These are phyloP conservation scores for Penicillium digitatum DNA, from an alignment of 2,329 filamentous ascomycete genomes.

Conservation along the genomic window DNA sequence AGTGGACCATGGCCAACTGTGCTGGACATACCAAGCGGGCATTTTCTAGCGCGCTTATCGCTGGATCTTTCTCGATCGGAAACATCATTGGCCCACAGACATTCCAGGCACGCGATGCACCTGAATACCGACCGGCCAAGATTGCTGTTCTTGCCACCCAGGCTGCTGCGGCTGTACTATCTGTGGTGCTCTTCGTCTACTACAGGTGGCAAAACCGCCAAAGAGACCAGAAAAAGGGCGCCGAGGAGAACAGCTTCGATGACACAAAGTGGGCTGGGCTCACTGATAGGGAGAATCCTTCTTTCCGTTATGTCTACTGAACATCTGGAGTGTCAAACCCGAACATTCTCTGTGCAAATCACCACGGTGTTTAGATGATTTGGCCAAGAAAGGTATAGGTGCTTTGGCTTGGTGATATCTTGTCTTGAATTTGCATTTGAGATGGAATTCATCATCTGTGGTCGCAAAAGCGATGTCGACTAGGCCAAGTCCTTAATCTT, in stretches of 20 bases:
- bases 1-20: conserved; percentile 48
- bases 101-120: conserved; percentile 44
- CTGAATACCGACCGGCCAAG: conserved; percentile 42
- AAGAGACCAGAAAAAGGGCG: conserved; percentile 18
- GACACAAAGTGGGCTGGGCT: conserved; percentile 32
- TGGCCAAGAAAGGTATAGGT: neutral
- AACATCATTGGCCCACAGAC: conserved; percentile 48
- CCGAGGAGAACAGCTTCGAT: conserved; percentile 19
- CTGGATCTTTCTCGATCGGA: conserved; percentile 45
- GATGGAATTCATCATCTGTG: neutral
- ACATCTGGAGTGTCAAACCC: neutral
- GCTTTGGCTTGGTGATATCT: neutral
- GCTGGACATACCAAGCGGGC: conserved; percentile 51
- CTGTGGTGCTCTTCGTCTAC: conserved; percentile 28
- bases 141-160: conserved; percentile 42
- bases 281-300: conserved; percentile 34
- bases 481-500: neutral
- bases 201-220: conserved; percentile 33
- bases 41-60: conserved; percentile 45
- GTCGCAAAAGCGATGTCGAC: neutral
- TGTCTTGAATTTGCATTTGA: neutral
- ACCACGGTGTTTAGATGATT: neutral
- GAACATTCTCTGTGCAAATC: neutral
- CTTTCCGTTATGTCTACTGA: conserved; percentile 38
- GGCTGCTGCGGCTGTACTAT: conserved; percentile 28